Base-by-base conservation (phyloP, 2,329 filamentous ascomycete species). In the Dichotomopilus funicola region DNA sequence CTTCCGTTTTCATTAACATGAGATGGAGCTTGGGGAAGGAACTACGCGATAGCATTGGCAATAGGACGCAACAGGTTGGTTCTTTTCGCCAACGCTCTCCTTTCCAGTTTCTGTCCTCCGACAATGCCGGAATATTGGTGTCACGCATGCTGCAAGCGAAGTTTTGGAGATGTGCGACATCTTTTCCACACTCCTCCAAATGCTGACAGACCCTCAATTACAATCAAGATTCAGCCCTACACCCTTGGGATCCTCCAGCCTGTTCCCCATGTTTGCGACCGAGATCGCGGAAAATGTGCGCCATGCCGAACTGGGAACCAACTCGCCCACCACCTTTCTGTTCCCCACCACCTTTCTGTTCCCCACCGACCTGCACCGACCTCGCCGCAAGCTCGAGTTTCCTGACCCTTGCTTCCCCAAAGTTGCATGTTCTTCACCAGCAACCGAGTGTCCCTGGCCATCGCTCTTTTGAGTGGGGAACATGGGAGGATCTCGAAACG, bases 351-450 rank as follows among this genome's bases (percentile, higher is more conserved):
- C 58, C 49, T 33, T 19, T 50, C 47, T 43, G 33, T 33, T 40
- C 48, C 37, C 10, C 48, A 31, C 44, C 19, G 19, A 27, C 19
- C 19, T 27, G 19, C 19, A 27, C 19, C 19, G 19, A 27, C 19
- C 19, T 27, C 19, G 19, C 19, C 19, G 19, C 19, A 27, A 27
- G 19, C 19, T 27, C 19, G 19, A 27, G 19, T 27, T 27, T 27
- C 19, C 19, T 27, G 19, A 27, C 19, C 51, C 51, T 38, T 45
- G 34, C 36, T 35, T 35, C 19, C 19, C 19, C 19, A 27, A 35
- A 34, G 52, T 52, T 57, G 49, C 59, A 51, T 58, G 56, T 51
- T 50, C 51, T 57, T 38, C 19, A 6, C 37, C 8, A 48, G 48
- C 55, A 53, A 52, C 19, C 38, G 2, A 43, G 11, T 12, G 34